Conservation (phyloP, 352 stramenopile species). For the Phytophthora megakarya region DNA sequence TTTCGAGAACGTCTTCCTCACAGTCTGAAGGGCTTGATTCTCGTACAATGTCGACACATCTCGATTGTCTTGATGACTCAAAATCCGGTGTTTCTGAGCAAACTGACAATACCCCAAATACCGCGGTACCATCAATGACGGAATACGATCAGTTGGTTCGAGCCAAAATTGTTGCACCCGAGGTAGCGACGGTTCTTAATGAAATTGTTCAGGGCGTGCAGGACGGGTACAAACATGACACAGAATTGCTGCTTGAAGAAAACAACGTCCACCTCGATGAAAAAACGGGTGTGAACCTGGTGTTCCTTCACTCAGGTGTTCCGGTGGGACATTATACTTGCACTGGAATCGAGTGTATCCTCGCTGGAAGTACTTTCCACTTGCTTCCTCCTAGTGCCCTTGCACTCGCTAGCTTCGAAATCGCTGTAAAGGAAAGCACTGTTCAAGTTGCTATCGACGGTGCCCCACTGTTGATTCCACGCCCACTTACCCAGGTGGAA, state of each 20-base stretch:
- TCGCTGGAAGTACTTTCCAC: constrained; percentile 59
- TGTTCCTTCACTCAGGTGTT: constrained; percentile 54
- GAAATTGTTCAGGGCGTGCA: background rate
- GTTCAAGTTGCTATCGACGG: constrained; percentile 51
- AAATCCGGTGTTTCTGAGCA: background rate
- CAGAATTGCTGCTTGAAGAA: constrained; percentile 49
- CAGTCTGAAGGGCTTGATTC: background rate
- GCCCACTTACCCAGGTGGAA: constrained; percentile 38
- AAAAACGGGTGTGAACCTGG: constrained; percentile 52
- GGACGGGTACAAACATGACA: background rate
- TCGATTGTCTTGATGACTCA: constrained; percentile 4
- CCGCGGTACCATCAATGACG: background rate
- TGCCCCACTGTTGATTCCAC: constrained; percentile 54
- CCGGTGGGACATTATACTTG: constrained; percentile 59
- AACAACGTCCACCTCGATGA: constrained; percentile 67
- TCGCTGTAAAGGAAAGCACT: constrained; percentile 59
- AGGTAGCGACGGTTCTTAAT: constrained; percentile 1
- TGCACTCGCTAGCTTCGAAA: constrained; percentile 45
- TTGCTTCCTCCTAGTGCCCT: constrained; percentile 44
- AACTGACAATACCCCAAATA: background rate
- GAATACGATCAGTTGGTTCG: background rate
- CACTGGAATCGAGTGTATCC: constrained; percentile 54
- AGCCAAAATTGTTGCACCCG: background rate
- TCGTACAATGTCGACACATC: background rate
- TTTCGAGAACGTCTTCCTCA: constrained; percentile 15